These are phyloP conservation scores for Amphibolis antarctica DNA, from an alignment of 106 monocot genomes.

Conservation along the genomic window DNA sequence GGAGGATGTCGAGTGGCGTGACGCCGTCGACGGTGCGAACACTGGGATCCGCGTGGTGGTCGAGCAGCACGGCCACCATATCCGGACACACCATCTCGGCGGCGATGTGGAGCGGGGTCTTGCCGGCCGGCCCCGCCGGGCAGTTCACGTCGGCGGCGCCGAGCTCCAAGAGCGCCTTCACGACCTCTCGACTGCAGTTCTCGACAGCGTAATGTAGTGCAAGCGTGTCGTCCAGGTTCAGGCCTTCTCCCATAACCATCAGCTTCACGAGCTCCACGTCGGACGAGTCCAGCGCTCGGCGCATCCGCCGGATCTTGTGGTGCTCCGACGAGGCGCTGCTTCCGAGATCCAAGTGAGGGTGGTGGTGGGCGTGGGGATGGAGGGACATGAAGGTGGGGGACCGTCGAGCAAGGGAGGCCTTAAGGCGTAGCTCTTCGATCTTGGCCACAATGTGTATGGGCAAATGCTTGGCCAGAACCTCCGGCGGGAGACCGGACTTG, in stretches of 20 bases:
- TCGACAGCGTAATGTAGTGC: conserved; percentile 90
- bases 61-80: conserved; percentile 91
- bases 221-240: conserved; percentile 82
- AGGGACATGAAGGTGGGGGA: conserved; percentile 15
- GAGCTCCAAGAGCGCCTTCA: conserved; percentile 86
- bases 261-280: conserved; percentile 94
- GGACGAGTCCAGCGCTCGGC: conserved; percentile 83
- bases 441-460: conserved; percentile 74
- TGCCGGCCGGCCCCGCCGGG: conserved; percentile 61
- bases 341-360: conserved; percentile 20
- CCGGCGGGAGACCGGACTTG: conserved; percentile 90
- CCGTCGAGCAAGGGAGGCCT: conserved; percentile 49
- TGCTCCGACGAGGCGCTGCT: conserved; percentile 28
- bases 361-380: conserved; percentile 8
- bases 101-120: conserved; percentile 79
- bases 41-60: conserved; percentile 95
- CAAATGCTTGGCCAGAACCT: conserved; percentile 88
- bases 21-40: conserved; percentile 65
- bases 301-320: conserved; percentile 92
- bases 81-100: conserved; percentile 91
- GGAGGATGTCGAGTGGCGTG: conserved; percentile 77
- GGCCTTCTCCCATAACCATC: conserved; percentile 96
- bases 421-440: conserved; percentile 81
- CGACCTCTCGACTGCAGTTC: conserved; percentile 84
- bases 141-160: conserved; percentile 91